Evolutionary conservation across 2,329 filamentous ascomycete genomes (phyloP).

Genomic region (Phialophora verrucosa): DNA sequence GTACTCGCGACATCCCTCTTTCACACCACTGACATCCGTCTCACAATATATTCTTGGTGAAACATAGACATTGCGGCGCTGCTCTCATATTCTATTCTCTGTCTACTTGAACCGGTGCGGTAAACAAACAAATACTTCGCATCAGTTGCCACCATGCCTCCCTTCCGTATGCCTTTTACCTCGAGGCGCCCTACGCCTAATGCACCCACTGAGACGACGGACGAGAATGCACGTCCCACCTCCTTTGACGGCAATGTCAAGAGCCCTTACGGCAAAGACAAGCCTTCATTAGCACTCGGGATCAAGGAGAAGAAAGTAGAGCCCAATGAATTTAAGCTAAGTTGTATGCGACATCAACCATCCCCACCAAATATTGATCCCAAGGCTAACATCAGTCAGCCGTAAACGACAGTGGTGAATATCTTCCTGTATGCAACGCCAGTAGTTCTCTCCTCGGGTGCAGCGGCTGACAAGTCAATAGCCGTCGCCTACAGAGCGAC

Average conservation of each 20-base stretch:
- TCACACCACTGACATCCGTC: conserved; percentile 10
- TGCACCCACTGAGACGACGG: conserved; percentile 49
- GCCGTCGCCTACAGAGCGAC: conserved; percentile 89
- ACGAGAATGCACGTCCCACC: conserved; percentile 61
- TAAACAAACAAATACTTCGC: conserved; percentile 2
- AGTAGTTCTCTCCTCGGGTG: conserved; percentile 3
- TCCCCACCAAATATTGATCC: conserved; percentile 10
- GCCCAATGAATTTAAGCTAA: conserved; percentile 78
- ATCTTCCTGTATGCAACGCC: conserved; percentile 74
- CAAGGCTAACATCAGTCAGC: conserved; percentile 62
- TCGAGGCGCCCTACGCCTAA: conserved; percentile 58
- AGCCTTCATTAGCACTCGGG: conserved; percentile 66
- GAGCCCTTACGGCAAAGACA: conserved; percentile 46
- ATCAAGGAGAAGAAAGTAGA: conserved; percentile 67
- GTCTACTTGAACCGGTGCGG: conserved; percentile 14
- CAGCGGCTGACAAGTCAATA: conserved; percentile 45
- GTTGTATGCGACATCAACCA: conserved; percentile 63
- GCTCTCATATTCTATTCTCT: conserved; percentile 7
- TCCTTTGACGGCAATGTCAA: conserved; percentile 49
- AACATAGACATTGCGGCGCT: conserved; percentile 11
- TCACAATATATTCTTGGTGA: conserved; percentile 22
- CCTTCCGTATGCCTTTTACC: conserved; percentile 74
- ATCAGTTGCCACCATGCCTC: conserved; percentile 59
- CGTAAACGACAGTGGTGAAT: conserved; percentile 93
- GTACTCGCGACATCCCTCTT: conserved; percentile 14